Percentiles rank a stretch among this genome's conserved stretches.
These are phyloP conservation scores for Marchantia polymorpha DNA, from an alignment of 225 moss, liverwort and hornwort species.

Conservation along the genomic window DNA sequence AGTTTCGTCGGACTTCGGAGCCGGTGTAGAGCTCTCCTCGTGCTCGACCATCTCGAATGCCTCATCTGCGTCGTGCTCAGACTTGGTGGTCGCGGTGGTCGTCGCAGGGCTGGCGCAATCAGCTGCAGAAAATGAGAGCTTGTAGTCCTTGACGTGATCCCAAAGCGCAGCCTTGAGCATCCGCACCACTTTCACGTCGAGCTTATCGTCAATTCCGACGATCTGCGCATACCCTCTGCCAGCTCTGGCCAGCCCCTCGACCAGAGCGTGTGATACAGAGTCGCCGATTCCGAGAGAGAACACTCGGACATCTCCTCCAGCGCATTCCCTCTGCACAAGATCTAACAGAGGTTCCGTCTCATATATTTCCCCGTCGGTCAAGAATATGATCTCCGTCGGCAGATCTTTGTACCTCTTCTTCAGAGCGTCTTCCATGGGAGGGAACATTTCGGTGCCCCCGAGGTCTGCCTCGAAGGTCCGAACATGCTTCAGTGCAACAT, in stretches of 20 bases:
- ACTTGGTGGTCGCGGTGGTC: background rate
- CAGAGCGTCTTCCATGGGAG: conserved; percentile 39
- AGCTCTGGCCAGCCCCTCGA: conserved; percentile 54
- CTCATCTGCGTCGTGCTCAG: background rate
- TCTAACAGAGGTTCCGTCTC: conserved; percentile 27
- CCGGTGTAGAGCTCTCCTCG: background rate
- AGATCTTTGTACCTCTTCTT: conserved; percentile 43
- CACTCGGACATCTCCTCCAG: conserved; percentile 44
- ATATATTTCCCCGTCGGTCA: conserved; percentile 62
- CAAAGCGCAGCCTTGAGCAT: conserved; percentile 57
- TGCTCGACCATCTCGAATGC: conserved; percentile 44
- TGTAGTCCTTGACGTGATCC: conserved; percentile 35
- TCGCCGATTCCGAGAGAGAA: conserved; percentile 54
- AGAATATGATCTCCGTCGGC: conserved; percentile 45
- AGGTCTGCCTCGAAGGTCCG: conserved; percentile 39
- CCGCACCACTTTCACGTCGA: conserved; percentile 56
- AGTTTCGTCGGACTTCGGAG: background rate
- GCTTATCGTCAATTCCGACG: conserved; percentile 44
- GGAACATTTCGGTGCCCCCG: conserved; percentile 54
- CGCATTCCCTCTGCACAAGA: conserved; percentile 25
- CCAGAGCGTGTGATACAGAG: conserved; percentile 42
- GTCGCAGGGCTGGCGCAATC: too few relatives aligned
- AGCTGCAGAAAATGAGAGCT: conserved; percentile 34
- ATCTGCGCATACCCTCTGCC: conserved; percentile 55
- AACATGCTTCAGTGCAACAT: conserved; percentile 29